Percentiles rank a stretch among this genome's conserved stretches.
Evolutionary conservation across 768 basidiomycete species (phyloP).

Genomic region (Cubamyces sp.): DNA sequence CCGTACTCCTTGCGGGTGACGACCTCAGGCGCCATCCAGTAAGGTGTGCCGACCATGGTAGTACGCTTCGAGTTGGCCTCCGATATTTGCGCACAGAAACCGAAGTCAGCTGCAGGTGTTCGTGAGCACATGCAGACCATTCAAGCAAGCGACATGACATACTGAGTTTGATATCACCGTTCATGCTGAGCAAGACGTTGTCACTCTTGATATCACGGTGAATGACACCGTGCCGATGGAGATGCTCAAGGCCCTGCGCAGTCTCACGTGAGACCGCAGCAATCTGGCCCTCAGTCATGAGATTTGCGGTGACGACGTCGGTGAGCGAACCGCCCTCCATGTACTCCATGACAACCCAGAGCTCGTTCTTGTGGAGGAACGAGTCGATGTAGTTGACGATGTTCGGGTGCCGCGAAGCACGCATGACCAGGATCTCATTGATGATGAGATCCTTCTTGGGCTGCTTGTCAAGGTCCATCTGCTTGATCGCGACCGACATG

Average conservation of each 20-base stretch:
- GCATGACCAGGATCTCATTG: constrained; percentile 99
- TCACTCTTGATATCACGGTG: constrained; percentile 99
- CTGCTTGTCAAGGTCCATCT: constrained; percentile 99
- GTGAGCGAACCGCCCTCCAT: constrained; percentile 97
- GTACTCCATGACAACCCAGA: constrained; percentile 99
- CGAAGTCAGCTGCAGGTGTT: constrained; percentile 80
- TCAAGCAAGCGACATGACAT: constrained; percentile 40
- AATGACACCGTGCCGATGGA: constrained; percentile 96
- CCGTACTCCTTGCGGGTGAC: constrained; percentile 98
- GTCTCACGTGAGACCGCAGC: constrained; percentile 95
- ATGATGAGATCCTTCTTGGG: constrained; percentile 99
- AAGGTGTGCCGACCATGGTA: constrained; percentile 98
- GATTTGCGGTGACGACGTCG: constrained; percentile 92
- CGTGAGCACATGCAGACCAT: background rate
- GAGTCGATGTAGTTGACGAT: constrained; percentile 99
- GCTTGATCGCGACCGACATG: constrained; percentile 95
- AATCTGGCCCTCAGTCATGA: constrained; percentile 99
- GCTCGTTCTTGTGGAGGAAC: constrained; percentile 95
- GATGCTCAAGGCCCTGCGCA: constrained; percentile 89
- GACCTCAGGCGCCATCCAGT: constrained; percentile 99
- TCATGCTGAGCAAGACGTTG: constrained; percentile 90
- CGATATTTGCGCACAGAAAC: constrained; percentile 97
- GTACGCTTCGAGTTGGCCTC: constrained; percentile 90
- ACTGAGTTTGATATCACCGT: constrained; percentile 98
- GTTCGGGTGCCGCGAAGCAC: constrained; percentile 94